Conservation (phyloP, 495 filamentous ascomycete genomes). For the Penicillium simplicissimum region DNA sequence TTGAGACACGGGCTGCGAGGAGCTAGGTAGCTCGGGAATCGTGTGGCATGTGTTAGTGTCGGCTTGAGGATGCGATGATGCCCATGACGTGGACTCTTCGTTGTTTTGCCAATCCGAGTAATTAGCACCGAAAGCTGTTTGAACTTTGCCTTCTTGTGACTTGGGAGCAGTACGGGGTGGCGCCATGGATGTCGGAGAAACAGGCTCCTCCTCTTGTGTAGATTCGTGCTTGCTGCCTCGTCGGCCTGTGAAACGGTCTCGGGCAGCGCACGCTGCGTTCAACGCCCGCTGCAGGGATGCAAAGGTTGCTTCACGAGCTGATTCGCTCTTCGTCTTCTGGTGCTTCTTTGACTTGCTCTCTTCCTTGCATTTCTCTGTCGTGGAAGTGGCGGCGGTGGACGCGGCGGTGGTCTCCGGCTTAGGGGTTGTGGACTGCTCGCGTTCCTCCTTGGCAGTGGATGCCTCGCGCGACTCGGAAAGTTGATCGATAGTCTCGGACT, state of each 20-base stretch:
- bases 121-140: constrained; percentile 21
- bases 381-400: constrained; percentile 14
- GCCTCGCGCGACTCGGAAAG: constrained; percentile 27
- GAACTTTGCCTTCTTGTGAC: constrained; percentile 17
- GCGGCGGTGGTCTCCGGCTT: constrained; percentile 31
- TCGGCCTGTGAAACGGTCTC: constrained; percentile 34
- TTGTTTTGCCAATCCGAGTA: constrained; percentile 39
- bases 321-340: constrained; percentile 45
- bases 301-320: constrained; percentile 46
- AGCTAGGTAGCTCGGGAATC: constrained; percentile 23
- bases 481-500: constrained; percentile 33
- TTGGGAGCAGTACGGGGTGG: constrained; percentile 21
- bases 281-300: constrained; percentile 48
- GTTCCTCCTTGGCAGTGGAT: constrained; percentile 30
- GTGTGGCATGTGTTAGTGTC: constrained; percentile 27
- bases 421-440: constrained; percentile 34
- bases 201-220: constrained; percentile 21
- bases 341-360: constrained; percentile 32
- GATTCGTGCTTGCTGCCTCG: constrained; percentile 24
- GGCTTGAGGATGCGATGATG: constrained; percentile 29
- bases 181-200: constrained; percentile 39
- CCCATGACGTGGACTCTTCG: constrained; percentile 38
- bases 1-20: constrained; percentile 20
- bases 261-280: constrained; percentile 46
- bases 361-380: constrained; percentile 28